Evolutionary conservation across 371 early-diverging fungal genomes (phyloP), one percentile per base, ranked within the genome.

Genomic region (Caulochytrium protostelioides): DNA sequence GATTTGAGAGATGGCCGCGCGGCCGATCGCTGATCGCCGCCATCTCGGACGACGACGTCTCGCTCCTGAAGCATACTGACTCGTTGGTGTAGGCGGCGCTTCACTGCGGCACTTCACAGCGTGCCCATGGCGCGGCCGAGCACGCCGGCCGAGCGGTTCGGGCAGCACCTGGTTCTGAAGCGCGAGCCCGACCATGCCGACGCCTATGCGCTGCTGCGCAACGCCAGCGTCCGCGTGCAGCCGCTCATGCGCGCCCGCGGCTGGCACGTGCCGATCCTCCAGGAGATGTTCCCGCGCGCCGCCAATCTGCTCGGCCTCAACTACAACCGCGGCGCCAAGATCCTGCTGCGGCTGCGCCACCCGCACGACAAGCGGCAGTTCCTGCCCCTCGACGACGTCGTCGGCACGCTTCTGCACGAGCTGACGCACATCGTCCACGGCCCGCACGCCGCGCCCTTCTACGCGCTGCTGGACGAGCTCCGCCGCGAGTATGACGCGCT

Each of bases 401-500:
- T 54, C 6, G 54, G 54, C 9, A 54, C 54, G 1, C 37, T 54
- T 42, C 37, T 54, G 19, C 54, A 54, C 31, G 54, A 54, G 37
- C 38, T 44, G 18, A 52, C 37, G 9, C 54, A 50, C 18, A 53
- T 43, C 6, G 51, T 29, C 28, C 43, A 32, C 4, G 35, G 33
- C 2, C 45, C 52, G 4, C 54, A 54, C 15, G 45, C 47, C 16
- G 28, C 21, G 1, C 28, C 16, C 23, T 54, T 54, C 28, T 44
- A 52, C 29, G 23, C 16, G 9, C 36, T 38, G 14, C 37, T 54
- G 32, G 52, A 52, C 19, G 41, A 26, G 37, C 37, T 54, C 16
- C 33, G 30, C 18, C 28, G 9, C 0, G 54, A 54, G 43, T 34
- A 39, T 29, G 5, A 30, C 21, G 23, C 2, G 19, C n/a, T n/a